Conservation (phyloP, 148 eudicot species). For the Arctostaphylos glauca region DNA sequence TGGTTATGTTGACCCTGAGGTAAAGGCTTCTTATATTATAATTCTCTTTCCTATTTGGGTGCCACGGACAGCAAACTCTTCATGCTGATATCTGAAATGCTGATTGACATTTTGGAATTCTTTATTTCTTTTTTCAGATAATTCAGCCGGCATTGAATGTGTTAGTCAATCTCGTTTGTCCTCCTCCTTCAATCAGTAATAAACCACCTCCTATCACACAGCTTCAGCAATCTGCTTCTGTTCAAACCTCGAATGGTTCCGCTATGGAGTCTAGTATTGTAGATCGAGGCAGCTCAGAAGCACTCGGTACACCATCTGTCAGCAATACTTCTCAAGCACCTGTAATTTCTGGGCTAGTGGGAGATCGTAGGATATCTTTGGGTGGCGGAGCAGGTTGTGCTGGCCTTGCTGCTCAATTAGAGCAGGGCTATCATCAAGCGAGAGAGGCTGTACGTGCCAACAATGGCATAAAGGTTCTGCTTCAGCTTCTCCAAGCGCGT, state of each 20-base stretch:
- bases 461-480: constrained; percentile 91
- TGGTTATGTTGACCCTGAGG: constrained; percentile 91
- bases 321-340: constrained; percentile 51
- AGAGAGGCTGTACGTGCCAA: constrained; percentile 96
- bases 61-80: background rate
- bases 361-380: constrained; percentile 91
- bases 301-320: constrained; percentile 29
- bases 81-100: background rate
- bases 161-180: constrained; percentile 92
- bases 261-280: constrained; percentile 42
- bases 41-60: constrained; percentile 1
- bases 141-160: constrained; percentile 86
- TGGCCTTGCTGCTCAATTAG: constrained; percentile 94
- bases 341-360: constrained; percentile 80
- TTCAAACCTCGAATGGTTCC: constrained; percentile 59
- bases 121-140: constrained; percentile 51
- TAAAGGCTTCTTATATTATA: constrained; percentile 21
- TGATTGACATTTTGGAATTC: background rate
- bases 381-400: constrained; percentile 94
- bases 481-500: constrained; percentile 91
- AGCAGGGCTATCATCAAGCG: constrained; percentile 93
- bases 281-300: constrained; percentile 46
- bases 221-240: constrained; percentile 53
- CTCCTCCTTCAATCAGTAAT: constrained; percentile 96
- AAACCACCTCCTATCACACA: constrained; percentile 59